These are phyloP conservation scores for Hysterangium stoloniferum DNA, from an alignment of 768 basidiomycete species.

Conservation along the genomic window DNA sequence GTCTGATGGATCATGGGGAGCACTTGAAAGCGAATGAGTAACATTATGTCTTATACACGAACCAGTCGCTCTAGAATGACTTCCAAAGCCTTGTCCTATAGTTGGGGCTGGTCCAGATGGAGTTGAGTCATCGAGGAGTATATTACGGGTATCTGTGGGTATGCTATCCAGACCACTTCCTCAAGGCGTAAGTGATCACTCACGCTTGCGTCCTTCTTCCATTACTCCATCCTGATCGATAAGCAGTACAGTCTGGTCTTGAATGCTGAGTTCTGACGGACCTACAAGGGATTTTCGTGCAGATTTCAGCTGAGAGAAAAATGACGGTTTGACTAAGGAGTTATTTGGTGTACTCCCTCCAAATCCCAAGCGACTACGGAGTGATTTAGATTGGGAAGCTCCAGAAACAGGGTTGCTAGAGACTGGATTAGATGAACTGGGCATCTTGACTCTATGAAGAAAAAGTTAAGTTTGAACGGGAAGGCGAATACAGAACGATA, in stretches of 20 bases:
- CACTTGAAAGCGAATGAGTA: not conserved
- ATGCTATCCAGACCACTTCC: not conserved
- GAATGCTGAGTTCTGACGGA: not conserved
- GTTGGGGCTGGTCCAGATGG: not conserved
- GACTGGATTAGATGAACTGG: constrained; percentile 7
- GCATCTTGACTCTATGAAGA: too few relatives aligned
- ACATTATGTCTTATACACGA: not conserved
- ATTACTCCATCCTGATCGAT: constrained; percentile 5
- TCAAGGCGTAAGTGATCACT: not conserved
- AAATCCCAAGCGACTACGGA: constrained; percentile 7
- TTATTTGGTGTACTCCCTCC: not conserved
- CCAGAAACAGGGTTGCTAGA: constrained; percentile 43
- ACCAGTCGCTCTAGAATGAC: not conserved
- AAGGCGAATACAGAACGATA: too few relatives aligned
- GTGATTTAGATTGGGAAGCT: constrained; percentile 55
- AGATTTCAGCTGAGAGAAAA: constrained; percentile 9
- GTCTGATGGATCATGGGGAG: not conserved
- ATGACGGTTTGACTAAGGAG: constrained; percentile 4
- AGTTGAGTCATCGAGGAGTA: not conserved
- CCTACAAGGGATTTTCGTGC: constrained; percentile 6
- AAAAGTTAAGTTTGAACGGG: too few relatives aligned
- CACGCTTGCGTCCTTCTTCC: not conserved
- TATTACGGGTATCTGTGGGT: constrained; percentile 1
- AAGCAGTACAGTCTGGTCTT: constrained; percentile 2
- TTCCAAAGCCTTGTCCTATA: not conserved